These are phyloP conservation scores for Lolium rigidum DNA, from an alignment of 176 grass and related monocot species.

Conservation along the genomic window DNA sequence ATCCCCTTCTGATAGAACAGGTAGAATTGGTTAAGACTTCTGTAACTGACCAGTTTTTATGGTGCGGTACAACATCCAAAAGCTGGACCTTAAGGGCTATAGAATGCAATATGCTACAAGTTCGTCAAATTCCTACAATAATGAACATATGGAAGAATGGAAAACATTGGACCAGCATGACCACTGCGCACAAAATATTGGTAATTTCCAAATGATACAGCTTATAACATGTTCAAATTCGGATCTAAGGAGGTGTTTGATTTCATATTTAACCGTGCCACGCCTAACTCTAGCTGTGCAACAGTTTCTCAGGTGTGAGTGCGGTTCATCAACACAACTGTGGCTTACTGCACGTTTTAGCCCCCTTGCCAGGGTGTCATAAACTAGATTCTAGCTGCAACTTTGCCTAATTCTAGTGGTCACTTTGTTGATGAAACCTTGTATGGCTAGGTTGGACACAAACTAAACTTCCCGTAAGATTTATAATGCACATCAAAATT, in stretches of 20 bases:
- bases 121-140: background rate
- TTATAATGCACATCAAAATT: background rate
- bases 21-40: background rate
- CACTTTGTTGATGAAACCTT: background rate
- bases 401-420: background rate
- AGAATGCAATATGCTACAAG: conserved; percentile 5
- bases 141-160: background rate
- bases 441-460: background rate
- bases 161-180: background rate
- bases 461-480: background rate
- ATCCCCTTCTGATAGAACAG: background rate
- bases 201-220: background rate
- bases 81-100: background rate
- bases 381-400: background rate
- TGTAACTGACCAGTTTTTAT: background rate
- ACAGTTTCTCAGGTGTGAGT: background rate
- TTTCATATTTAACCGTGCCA: background rate
- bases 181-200: background rate
- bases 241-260: background rate
- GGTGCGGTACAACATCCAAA: background rate
- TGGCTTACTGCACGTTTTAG: background rate
- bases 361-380: background rate
- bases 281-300: background rate
- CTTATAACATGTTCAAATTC: background rate
- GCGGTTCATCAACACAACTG: background rate